A percentile compares a stretch with the other conserved stretches of the same genome.
These are phyloP conservation scores for Dendrocalamus sinicus DNA, from an alignment of 176 grass and related monocot genomes.

Conservation along the genomic window DNA sequence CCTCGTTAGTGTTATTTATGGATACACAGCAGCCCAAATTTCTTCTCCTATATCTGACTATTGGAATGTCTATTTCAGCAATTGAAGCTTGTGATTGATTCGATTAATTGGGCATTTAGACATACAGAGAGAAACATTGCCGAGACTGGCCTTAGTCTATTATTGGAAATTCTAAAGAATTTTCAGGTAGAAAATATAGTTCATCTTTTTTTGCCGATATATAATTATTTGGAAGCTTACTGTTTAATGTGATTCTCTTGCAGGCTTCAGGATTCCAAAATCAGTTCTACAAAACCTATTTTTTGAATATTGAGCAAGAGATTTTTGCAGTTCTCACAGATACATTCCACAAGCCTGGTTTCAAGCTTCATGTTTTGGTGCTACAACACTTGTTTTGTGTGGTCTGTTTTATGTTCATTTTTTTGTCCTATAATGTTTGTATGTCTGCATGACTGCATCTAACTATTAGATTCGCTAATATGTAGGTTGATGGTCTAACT, in stretches of 20 bases:
- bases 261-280: conserved; percentile 95
- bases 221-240: conserved; percentile 22
- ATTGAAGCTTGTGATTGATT: conserved; percentile 99
- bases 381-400: conserved; percentile 96
- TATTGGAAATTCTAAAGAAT: conserved; percentile 93
- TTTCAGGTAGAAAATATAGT: conserved; percentile 69
- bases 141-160: conserved; percentile 91
- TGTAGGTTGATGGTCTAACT: conserved; percentile 87
- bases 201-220: background rate
- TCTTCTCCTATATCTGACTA: conserved; percentile 40
- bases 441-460: background rate
- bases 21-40: background rate
- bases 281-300: conserved; percentile 98
- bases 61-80: conserved; percentile 65
- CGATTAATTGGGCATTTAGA: conserved; percentile 97
- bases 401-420: conserved; percentile 53
- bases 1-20: background rate
- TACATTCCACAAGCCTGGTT: conserved; percentile 98
- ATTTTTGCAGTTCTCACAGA: conserved; percentile 98
- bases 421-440: background rate
- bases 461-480: conserved; percentile 33
- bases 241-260: conserved; percentile 28
- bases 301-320: conserved; percentile 96
- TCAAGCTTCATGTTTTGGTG: conserved; percentile 98
- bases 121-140: conserved; percentile 99